Evolutionary conservation across 139 green algal species (phyloP).

Genomic region (Chlamydomonas incerta): DNA sequence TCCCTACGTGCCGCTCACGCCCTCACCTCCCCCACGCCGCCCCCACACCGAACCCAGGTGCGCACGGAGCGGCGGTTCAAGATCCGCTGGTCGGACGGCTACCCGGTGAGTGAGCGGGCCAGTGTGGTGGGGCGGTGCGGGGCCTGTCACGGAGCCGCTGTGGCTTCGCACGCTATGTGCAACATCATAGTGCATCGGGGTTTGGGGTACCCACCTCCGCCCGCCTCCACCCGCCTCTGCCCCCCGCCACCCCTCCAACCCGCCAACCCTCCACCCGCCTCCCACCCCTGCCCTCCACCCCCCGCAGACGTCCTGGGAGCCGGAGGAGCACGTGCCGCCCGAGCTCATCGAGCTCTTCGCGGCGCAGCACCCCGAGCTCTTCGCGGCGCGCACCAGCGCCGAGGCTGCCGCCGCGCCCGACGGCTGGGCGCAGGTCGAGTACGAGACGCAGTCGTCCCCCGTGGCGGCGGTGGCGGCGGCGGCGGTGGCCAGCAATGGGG

Average conservation of each 20-base stretch:
- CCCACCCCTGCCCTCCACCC: background rate
- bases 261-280: background rate
- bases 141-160: too few species aligned
- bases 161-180: too few species aligned
- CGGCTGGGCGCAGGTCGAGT: background rate
- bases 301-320: slow-evolving; percentile 79
- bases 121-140: background rate
- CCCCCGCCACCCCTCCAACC: background rate
- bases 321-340: slow-evolving; percentile 76
- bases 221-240: too few species aligned
- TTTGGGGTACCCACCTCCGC: too few species aligned
- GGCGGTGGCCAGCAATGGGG: too few species aligned
- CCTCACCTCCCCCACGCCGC: background rate
- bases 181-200: too few species aligned
- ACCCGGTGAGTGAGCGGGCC: slow-evolving; percentile 56
- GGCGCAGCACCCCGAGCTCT: slow-evolving; percentile 57
- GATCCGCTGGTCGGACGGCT: slow-evolving; percentile 80
- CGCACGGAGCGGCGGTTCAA: slow-evolving; percentile 82
- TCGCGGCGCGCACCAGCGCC: slow-evolving; percentile 38
- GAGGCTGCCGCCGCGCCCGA: background rate
- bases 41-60: slow-evolving; percentile 41
- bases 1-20: background rate
- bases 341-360: slow-evolving; percentile 76
- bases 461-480: background rate
- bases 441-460: slow-evolving; percentile 20